phyloP scores from a whole-genome alignment of 768 basidiomycete species.

The button mushroom (Agaricus bisporus) region DNA sequence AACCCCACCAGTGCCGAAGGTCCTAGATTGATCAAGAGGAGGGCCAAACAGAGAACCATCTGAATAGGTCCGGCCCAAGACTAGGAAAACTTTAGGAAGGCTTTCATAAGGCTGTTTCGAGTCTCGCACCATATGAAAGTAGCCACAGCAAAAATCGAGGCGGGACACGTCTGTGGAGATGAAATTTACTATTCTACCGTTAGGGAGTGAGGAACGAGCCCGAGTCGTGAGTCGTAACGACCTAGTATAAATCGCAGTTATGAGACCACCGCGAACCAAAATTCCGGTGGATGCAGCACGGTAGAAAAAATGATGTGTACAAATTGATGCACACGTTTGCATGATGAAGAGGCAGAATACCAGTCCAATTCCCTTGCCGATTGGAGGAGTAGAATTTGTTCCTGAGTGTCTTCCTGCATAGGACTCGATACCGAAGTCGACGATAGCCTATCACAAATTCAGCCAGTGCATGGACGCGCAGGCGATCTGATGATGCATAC shows the following conservation, averaged over 20 bases:
- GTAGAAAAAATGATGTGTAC: conserved; percentile 82
- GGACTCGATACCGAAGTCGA: conserved; percentile 62
- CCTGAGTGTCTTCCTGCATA: conserved; percentile 41
- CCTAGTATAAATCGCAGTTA: conserved; percentile 79
- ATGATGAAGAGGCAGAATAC: conserved; percentile 64
- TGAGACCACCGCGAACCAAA: conserved; percentile 76
- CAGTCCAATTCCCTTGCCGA: conserved; percentile 66
- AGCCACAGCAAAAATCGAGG: conserved; percentile 81
- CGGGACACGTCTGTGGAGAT: conserved; percentile 90
- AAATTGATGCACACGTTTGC: conserved; percentile 60
- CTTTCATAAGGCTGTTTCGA: neutral
- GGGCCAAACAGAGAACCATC: conserved; percentile 66
- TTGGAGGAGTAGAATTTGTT: conserved; percentile 26
- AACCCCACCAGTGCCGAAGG: conserved; percentile 51
- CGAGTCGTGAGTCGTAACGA: conserved; percentile 73
- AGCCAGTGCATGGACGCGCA: neutral
- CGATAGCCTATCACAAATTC: conserved; percentile 45
- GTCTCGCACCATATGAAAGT: conserved; percentile 60
- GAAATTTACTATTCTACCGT: conserved; percentile 89
- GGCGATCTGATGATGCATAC: conserved; percentile 37
- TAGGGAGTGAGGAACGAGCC: conserved; percentile 73
- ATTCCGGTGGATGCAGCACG: conserved; percentile 70
- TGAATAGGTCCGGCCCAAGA: conserved; percentile 75
- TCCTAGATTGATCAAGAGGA: conserved; percentile 72
- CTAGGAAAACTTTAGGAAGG: conserved; percentile 18